Evolutionary conservation across 176 grass and related monocot species (phyloP).

Genomic region (Carex cristatella): DNA sequence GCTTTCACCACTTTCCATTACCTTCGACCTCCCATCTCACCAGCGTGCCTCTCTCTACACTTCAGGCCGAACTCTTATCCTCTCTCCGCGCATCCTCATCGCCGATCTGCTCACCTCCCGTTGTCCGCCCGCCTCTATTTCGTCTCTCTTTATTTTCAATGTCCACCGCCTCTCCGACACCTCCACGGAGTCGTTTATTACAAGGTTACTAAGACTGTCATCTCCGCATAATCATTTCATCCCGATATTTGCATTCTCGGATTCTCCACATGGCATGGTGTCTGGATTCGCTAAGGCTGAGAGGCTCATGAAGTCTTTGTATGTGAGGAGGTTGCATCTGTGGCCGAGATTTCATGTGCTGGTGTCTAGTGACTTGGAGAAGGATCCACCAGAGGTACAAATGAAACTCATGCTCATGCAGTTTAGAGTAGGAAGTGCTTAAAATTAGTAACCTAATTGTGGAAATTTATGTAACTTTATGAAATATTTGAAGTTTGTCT

Average conservation of each 20-base stretch:
- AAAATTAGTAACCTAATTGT: background rate
- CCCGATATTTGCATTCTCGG: slow-evolving; percentile 68
- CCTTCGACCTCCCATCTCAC: slow-evolving; percentile 53
- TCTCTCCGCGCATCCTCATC: slow-evolving; percentile 72
- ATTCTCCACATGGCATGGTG: slow-evolving; percentile 78
- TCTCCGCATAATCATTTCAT: slow-evolving; percentile 37
- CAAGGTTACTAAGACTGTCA: slow-evolving; percentile 49
- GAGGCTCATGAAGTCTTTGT: slow-evolving; percentile 83
- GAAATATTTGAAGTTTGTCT: background rate
- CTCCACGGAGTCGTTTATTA: slow-evolving; percentile 80
- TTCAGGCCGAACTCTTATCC: slow-evolving; percentile 53
- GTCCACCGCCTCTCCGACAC: slow-evolving; percentile 62
- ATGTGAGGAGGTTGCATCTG: slow-evolving; percentile 72
- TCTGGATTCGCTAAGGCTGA: slow-evolving; percentile 89
- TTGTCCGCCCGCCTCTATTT: slow-evolving; percentile 41
- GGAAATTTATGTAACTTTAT: background rate
- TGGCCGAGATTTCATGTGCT: slow-evolving; percentile 96
- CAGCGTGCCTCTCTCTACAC: slow-evolving; percentile 66
- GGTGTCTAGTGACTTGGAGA: slow-evolving; percentile 63
- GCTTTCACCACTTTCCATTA: slow-evolving; percentile 36
- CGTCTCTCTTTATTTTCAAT: slow-evolving; percentile 52
- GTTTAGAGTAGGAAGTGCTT: background rate
- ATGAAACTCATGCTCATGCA: background rate
- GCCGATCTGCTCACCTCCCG: slow-evolving; percentile 89
- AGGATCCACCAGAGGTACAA: slow-evolving; percentile 53